Conservation (phyloP, 495 filamentous ascomycete species). For the Terfezia claveryi region DNA sequence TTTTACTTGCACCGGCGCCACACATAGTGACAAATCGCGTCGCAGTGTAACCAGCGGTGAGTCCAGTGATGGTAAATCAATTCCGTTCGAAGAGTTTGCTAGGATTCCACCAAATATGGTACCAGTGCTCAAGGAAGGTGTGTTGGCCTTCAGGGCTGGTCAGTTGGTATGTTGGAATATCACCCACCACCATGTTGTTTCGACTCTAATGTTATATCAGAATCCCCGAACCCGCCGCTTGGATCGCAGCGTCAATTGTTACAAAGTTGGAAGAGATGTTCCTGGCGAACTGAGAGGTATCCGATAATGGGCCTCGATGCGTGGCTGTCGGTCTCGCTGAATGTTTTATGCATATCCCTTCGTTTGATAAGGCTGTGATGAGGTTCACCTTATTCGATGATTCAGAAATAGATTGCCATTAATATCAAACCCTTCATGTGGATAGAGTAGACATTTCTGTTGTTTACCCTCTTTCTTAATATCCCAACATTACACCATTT, state of each 20-base stretch:
- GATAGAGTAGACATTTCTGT: no score
- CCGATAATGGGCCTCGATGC: neutral
- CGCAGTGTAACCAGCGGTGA: neutral
- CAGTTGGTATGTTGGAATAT: neutral
- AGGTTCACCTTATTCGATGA: no score
- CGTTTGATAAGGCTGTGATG: no score
- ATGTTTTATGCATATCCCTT: no score
- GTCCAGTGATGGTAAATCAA: neutral
- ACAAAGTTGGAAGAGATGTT: neutral
- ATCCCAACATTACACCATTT: no score
- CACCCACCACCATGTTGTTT: neutral
- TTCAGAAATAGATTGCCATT: no score
- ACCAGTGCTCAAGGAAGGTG: neutral
- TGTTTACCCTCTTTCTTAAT: no score
- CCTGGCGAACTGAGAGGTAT: neutral
- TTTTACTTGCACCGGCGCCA: no score
- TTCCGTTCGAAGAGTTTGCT: neutral
- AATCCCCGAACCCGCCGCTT: neutral
- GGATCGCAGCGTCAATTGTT: neutral
- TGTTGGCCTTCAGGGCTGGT: neutral
- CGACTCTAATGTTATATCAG: neutral
- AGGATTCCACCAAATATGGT: neutral
- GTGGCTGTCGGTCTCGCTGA: no score
- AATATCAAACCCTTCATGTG: no score
- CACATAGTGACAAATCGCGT: neutral